These are phyloP conservation scores for Exophiala dermatitidis DNA, from an alignment of 2,329 filamentous ascomycete genomes.

Conservation along the genomic window DNA sequence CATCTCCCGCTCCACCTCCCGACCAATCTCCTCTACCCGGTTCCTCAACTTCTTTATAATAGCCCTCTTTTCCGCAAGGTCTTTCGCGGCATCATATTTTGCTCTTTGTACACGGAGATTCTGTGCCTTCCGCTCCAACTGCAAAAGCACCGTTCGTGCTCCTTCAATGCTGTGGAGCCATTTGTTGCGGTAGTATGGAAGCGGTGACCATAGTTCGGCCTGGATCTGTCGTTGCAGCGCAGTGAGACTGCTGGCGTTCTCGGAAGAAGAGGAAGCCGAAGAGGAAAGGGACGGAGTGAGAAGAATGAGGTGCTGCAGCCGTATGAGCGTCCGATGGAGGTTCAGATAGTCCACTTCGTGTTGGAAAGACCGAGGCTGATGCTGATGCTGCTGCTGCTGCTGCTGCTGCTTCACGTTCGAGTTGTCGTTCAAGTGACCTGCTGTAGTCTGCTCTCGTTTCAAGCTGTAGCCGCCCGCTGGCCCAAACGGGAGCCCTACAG, in stretches of 20 bases:
- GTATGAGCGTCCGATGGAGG: conserved; percentile 37
- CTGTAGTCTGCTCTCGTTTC: conserved; percentile 5
- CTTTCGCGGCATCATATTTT: conserved; percentile 36
- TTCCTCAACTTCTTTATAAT: conserved; percentile 24
- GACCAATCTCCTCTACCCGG: conserved; percentile 24
- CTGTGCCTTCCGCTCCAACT: conserved; percentile 37
- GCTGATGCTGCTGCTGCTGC: no score
- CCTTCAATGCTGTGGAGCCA: conserved; percentile 40
- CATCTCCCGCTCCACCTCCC: conserved; percentile 14
- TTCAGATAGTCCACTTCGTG: conserved; percentile 32
- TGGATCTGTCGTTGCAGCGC: conserved; percentile 22
- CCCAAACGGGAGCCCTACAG: conserved; percentile 13
- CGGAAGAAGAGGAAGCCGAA: conserved; percentile 8
- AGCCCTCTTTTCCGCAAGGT: conserved; percentile 35
- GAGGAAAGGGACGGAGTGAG: conserved; percentile 12
- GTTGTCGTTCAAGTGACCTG: neutral
- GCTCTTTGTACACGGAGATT: conserved; percentile 35
- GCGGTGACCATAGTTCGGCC: conserved; percentile 31
- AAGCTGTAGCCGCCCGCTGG: conserved; percentile 1
- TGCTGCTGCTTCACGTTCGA: no score
- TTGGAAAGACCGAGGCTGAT: conserved; percentile 15
- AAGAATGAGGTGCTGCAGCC: conserved; percentile 40
- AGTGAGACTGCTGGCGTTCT: conserved; percentile 31
- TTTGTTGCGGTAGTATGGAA: conserved; percentile 39
- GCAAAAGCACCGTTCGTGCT: conserved; percentile 36